A percentile compares a stretch with the other conserved stretches of the same genome.
These are phyloP conservation scores for Dictyostelium capitatum DNA, from an alignment of 78 protist species.

Conservation along the genomic window DNA sequence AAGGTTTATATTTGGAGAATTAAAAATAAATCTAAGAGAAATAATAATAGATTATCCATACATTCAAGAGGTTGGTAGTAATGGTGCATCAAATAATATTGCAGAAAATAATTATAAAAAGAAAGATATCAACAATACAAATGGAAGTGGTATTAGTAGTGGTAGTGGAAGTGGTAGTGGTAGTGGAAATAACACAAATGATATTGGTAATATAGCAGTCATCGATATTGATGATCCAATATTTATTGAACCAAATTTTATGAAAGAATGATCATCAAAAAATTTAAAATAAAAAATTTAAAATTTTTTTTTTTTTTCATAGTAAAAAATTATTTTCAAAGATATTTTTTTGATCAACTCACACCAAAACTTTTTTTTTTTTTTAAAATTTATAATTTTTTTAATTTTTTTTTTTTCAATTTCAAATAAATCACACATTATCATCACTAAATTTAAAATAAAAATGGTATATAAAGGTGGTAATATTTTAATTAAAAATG, in stretches of 20 bases:
- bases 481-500: constrained; percentile 80
- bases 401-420: neutral
- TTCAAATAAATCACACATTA: too few relatives aligned
- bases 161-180: neutral
- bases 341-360: too few relatives aligned
- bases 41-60: neutral
- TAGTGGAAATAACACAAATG: neutral
- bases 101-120: neutral
- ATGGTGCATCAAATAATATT: neutral
- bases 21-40: neutral
- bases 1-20: neutral
- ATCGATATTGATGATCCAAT: neutral
- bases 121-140: neutral
- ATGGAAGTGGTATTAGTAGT: neutral
- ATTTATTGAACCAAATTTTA: too few relatives aligned
- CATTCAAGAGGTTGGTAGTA: neutral
- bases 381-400: neutral
- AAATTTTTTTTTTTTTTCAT: neutral
- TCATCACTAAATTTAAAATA: too few relatives aligned
- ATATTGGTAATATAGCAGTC: neutral
- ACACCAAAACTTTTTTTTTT: neutral
- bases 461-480: neutral
- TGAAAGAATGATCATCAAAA: neutral
- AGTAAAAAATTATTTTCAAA: too few relatives aligned
- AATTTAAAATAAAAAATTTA: neutral